phyloP scores from a whole-genome alignment of 2,329 filamentous ascomycete genomes.

The Emericellopsis atlantica region DNA sequence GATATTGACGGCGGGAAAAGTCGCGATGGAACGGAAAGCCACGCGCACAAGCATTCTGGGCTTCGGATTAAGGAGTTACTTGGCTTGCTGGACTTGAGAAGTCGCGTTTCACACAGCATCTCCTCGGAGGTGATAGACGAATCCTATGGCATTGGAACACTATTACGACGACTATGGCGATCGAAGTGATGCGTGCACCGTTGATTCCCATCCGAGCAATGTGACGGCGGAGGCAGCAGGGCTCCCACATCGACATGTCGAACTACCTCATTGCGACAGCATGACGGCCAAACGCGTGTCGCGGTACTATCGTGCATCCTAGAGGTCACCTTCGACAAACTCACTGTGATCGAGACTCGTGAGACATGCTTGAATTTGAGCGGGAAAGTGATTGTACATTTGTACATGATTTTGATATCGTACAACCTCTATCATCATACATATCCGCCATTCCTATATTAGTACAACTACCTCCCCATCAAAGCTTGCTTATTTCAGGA shows the following conservation, averaged over 20 bases:
- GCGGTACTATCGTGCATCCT: too few species aligned
- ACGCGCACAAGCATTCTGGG: conserved; percentile 18
- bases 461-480: neutral
- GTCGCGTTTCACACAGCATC: conserved; percentile 27
- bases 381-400: conserved; percentile 6
- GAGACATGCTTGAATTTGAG: neutral
- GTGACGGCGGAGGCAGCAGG: neutral
- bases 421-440: conserved; percentile 8
- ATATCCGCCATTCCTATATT: neutral
- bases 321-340: too few species aligned
- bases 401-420: conserved; percentile 8
- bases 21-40: neutral
- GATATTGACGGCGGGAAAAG: neutral
- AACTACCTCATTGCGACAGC: neutral
- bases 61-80: conserved; percentile 32
- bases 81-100: conserved; percentile 30
- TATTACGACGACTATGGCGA: neutral
- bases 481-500: conserved; percentile 37
- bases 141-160: conserved; percentile 24
- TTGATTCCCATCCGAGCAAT: neutral
- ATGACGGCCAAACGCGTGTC: too few species aligned
- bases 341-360: neutral
- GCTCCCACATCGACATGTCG: neutral
- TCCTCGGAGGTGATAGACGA: conserved; percentile 24
- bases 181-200: neutral